These are phyloP conservation scores for Reticulascus tulasneorum DNA, from an alignment of 2,329 filamentous ascomycete species.

Conservation along the genomic window DNA sequence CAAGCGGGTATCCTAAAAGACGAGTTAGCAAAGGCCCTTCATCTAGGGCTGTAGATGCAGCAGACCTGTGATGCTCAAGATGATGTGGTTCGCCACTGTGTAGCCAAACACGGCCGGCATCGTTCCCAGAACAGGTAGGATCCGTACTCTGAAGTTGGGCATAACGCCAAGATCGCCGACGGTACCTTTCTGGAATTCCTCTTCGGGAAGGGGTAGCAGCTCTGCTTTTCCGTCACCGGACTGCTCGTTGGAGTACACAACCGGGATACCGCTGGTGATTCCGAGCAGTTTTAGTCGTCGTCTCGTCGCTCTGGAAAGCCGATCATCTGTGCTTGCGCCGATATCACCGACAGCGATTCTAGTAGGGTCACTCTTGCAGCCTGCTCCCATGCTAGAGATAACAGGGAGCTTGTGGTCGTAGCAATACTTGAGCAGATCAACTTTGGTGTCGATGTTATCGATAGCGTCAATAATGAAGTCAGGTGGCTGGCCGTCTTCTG, in stretches of 20 bases:
- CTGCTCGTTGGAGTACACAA: constrained; percentile 90
- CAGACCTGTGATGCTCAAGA: constrained; percentile 64
- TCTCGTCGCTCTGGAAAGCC: constrained; percentile 79
- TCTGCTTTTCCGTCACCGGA: constrained; percentile 87
- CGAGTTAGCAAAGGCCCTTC: too few relatives aligned
- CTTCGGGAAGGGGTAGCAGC: constrained; percentile 79
- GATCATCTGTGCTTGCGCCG: constrained; percentile 80
- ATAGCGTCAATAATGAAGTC: constrained; percentile 96
- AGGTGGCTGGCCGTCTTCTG: constrained; percentile 56
- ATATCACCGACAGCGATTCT: constrained; percentile 90
- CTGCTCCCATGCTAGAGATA: constrained; percentile 93
- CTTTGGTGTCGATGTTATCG: constrained; percentile 97
- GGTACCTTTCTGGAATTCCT: constrained; percentile 80
- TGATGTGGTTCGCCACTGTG: constrained; percentile 86
- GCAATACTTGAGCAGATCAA: constrained; percentile 85
- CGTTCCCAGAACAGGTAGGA: constrained; percentile 88
- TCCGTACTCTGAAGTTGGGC: constrained; percentile 90
- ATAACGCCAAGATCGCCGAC: constrained; percentile 85
- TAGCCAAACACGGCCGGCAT: constrained; percentile 98
- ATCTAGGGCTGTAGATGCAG: not conserved
- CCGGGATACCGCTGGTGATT: constrained; percentile 79
- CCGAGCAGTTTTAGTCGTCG: constrained; percentile 73
- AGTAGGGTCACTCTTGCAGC: constrained; percentile 84
- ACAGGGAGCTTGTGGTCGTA: constrained; percentile 72
- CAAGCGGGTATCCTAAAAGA: constrained; percentile 72